Conservation (phyloP, 306 rosid species). For the Corylus heterophylla region DNA sequence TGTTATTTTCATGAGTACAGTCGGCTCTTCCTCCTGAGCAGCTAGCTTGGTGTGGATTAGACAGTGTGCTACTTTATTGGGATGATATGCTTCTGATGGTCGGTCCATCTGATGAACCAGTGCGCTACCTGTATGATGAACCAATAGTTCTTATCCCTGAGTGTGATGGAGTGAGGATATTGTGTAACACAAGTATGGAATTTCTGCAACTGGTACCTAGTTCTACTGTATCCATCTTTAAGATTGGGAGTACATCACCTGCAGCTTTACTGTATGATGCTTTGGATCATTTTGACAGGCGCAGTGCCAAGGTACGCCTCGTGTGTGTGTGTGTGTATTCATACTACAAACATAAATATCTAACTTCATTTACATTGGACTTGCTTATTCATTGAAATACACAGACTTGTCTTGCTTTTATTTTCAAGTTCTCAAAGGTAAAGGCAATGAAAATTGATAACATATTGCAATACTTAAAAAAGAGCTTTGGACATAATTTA, state of each 20-base stretch:
- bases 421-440: neutral
- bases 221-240: conserved; percentile 89
- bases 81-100: conserved; percentile 96
- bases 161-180: conserved; percentile 95
- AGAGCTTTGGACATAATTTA: neutral
- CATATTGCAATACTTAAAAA: neutral
- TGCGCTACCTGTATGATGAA: conserved; percentile 85
- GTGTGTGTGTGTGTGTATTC: neutral
- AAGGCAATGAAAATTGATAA: neutral
- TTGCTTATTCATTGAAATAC: neutral
- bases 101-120: conserved; percentile 95
- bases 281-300: conserved; percentile 95
- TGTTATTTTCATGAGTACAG: conserved; percentile 47
- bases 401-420: neutral
- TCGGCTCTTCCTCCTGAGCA: conserved; percentile 95
- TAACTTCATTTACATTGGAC: neutral
- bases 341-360: neutral
- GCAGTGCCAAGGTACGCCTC: conserved; percentile 85
- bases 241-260: conserved; percentile 96
- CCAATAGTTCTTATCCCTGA: conserved; percentile 85
- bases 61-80: conserved; percentile 92
- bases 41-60: conserved; percentile 97
- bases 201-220: conserved; percentile 93
- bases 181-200: conserved; percentile 85
- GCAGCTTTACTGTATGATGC: conserved; percentile 94